Base-by-base conservation (phyloP, 768 basidiomycete genomes). In the Peribolospora kevripleyi region DNA sequence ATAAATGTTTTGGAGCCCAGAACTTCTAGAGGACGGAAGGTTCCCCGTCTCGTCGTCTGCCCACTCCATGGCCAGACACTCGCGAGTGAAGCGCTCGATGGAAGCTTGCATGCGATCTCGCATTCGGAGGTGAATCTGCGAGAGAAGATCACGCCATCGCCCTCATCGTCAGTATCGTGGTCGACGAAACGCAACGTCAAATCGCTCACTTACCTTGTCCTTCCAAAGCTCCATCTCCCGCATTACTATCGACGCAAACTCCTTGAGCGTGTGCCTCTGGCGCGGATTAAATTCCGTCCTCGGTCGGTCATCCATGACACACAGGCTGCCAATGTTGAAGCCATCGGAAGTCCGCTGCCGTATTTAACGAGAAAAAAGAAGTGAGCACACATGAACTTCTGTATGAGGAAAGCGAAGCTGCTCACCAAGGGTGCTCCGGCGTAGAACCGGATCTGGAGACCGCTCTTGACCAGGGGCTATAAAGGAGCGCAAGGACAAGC, bases 31-130 rank as follows among this genome's bases (percentile, higher is more conserved):
- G 55, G 61, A 51, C 66, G 57, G 60, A 67, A 13, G 63, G 57
- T 57, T 59, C 63, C 65, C 52, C 25, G 25, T 25, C 25, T 25
- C 25, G 25, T 25, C 25, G 25, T 25, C 25, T 25, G 25, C 25
- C 25, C 65, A 75, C 65, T 91, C 86, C 59, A 88, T 82, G 65
- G 91, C 88, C 37, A 95, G 74, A 62, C 85, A 90, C 66, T 95
- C 88, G 25, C 90, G 77, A 52, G 84, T 90, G 65, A 95, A 93
- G 60, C 84, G 77, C 65, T 95, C 88, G 88, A 95, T 91, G 77
- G 90, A 91, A 57, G 72, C 84, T 62, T 95, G 90, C 40, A 93
- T 91, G 48, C 80, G 78, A 62, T 90, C 88, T 49, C 88, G 76
- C 60, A 90, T 81, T 42, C 85, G 75, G 11, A 91, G 71, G 69